Evolutionary conservation across 495 filamentous ascomycete species (phyloP).

Genomic region (Hamigera avellanea): DNA sequence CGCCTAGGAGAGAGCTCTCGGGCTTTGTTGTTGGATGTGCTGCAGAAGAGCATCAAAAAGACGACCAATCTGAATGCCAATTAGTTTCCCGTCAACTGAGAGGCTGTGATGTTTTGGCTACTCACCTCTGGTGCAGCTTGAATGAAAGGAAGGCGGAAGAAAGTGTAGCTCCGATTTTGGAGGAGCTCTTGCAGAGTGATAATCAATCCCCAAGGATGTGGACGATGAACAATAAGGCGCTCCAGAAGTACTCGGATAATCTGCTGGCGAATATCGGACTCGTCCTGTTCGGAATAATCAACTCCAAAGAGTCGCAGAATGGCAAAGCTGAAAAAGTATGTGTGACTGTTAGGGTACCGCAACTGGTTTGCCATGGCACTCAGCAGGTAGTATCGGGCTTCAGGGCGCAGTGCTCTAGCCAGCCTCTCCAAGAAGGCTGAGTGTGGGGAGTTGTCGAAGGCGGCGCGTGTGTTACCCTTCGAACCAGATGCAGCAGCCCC

Average conservation of each 20-base stretch:
- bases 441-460: conserved; percentile 68
- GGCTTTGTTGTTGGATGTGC: conserved; percentile 40
- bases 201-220: conserved; percentile 93
- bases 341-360: conserved; percentile 78
- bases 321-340: conserved; percentile 85
- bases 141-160: conserved; percentile 90
- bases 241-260: conserved; percentile 82
- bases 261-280: conserved; percentile 75
- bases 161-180: conserved; percentile 76
- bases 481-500: conserved; percentile 40
- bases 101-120: conserved; percentile 1
- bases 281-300: conserved; percentile 64
- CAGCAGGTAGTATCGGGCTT: conserved; percentile 75
- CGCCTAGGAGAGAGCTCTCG: conserved; percentile 26
- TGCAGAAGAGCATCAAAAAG: conserved; percentile 39
- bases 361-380: conserved; percentile 84
- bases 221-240: conserved; percentile 76
- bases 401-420: conserved; percentile 58
- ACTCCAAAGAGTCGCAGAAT: conserved; percentile 78
- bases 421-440: conserved; percentile 63
- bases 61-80: conserved; percentile 31
- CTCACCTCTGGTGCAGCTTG: conserved; percentile 76
- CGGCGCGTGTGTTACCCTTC: conserved; percentile 42
- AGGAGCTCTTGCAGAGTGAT: conserved; percentile 82
- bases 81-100: no score